Evolutionary conservation across 140 eudicot species (phyloP), one percentile per base, ranked within the genome.

Genomic region (Cichorium intybus): DNA sequence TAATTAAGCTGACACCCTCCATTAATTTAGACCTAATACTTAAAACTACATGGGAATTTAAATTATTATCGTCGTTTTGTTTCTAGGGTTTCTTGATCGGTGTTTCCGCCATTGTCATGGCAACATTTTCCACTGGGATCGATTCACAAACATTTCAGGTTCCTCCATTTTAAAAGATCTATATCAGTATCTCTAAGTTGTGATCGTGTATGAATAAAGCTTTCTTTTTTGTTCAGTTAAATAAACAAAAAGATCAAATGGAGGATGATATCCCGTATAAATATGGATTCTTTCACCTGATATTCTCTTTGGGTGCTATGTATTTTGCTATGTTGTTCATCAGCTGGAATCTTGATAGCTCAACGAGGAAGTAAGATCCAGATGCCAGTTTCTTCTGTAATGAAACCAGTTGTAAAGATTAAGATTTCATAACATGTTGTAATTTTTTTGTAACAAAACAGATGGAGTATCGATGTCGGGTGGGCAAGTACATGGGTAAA

Each of bases 401-500:
- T 21, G 12, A 31, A 56, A 43, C 3, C 21, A 47, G 5, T 21
- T 33, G 24, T 50, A n/a, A 55, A 17, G 1, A 24, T 50, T 5
- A 35, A 28, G 46, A 64, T 6, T 34, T 11, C 17, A 21, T 8
- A 75, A 45, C 12, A 7, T 43, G n/a, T 62, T 22, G 56, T 50
- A 11, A 57, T 24, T 17, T 50, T 26, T 62, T 28, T 59, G 31
- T 20, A 54, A 27, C 4, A 27, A 43, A 43, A 66, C 68, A 94
- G 97, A 79, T 94, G 97, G 97, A 89, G 95, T 82, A 94, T 94
- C 9, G 99, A 94, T 48, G 97, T 94, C 22, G 99, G 99, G 4
- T 94, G 99, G 99, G 88, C 99, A 45, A 94, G 99, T 70, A 94
- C 95, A 22, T 94, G 99, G 99, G 97, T 94, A 62, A 94, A 86